Conservation (phyloP, 148 eudicot genomes). For the Pouteria glomerata region DNA sequence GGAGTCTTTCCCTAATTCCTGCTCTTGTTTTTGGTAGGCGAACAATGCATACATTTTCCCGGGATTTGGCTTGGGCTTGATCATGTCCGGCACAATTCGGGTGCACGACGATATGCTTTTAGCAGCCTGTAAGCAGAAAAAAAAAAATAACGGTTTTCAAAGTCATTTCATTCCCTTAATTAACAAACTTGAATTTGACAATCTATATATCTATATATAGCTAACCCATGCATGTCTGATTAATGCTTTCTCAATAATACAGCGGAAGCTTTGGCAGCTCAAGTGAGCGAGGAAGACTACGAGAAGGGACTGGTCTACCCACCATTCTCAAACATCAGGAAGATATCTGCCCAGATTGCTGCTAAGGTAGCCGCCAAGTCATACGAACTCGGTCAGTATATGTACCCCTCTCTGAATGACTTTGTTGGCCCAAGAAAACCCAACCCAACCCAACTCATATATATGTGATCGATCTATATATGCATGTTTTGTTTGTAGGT, state of each 20-base stretch:
- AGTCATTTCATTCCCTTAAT: no score
- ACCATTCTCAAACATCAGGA: constrained; percentile 13
- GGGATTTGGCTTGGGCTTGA: constrained; percentile 14
- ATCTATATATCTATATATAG: not conserved
- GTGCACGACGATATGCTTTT: constrained; percentile 18
- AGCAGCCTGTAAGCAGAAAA: constrained; percentile 14
- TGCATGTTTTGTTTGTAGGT: not conserved
- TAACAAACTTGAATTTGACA: no score
- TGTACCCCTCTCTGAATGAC: no score
- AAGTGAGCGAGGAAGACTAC: constrained; percentile 13
- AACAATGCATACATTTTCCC: constrained; percentile 20
- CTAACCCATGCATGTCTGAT: no score
- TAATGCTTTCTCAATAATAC: no score
- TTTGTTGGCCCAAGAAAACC: no score
- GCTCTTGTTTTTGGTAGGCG: not conserved
- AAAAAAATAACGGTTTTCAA: no score
- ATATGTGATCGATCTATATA: not conserved
- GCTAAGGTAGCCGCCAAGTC: constrained; percentile 15
- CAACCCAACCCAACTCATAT: no score
- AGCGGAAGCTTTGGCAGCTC: constrained; percentile 18
- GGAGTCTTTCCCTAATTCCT: not conserved
- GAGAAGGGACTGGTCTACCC: constrained; percentile 15
- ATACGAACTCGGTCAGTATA: constrained; percentile 19
- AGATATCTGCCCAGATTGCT: constrained; percentile 14
- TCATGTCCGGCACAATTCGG: constrained; percentile 18